These are phyloP conservation scores for Boletus patriciae DNA, from an alignment of 768 basidiomycete species.

Conservation along the genomic window DNA sequence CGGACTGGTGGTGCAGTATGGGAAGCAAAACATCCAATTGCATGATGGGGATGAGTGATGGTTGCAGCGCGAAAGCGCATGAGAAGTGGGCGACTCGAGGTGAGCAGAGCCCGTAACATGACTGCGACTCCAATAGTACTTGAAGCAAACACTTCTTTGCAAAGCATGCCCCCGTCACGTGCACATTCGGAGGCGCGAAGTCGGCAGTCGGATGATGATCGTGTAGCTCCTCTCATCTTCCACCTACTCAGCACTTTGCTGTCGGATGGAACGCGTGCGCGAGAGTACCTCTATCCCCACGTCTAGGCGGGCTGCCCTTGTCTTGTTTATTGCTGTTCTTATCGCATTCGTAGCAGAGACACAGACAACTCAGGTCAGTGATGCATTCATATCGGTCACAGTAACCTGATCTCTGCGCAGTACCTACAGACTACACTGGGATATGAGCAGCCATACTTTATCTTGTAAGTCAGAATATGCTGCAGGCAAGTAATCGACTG, in stretches of 20 bases:
- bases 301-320: slow-evolving; percentile 45
- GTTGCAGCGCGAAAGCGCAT: slow-evolving; percentile 47
- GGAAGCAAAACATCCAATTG: slow-evolving; percentile 23
- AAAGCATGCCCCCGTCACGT: slow-evolving; percentile 7
- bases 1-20: slow-evolving; percentile 27
- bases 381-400: neutral
- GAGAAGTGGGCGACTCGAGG: slow-evolving; percentile 61
- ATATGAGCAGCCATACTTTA: slow-evolving; percentile 86
- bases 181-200: neutral
- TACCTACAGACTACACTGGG: slow-evolving; percentile 75
- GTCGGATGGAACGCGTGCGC: slow-evolving; percentile 5
- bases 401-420: slow-evolving; percentile 38
- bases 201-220: no score
- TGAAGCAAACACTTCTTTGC: neutral
- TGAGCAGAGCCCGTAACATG: slow-evolving; percentile 61
- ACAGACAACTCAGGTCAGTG: slow-evolving; percentile 68
- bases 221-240: neutral
- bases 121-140: neutral
- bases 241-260: neutral
- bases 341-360: slow-evolving; percentile 77
- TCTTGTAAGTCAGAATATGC: slow-evolving; percentile 59
- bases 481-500: neutral
- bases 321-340: slow-evolving; percentile 59
- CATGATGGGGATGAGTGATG: slow-evolving; percentile 32
- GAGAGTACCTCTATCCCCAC: neutral